Base-by-base conservation (phyloP, 2,329 filamentous ascomycete genomes). In the Trichocomaceae sp. region DNA sequence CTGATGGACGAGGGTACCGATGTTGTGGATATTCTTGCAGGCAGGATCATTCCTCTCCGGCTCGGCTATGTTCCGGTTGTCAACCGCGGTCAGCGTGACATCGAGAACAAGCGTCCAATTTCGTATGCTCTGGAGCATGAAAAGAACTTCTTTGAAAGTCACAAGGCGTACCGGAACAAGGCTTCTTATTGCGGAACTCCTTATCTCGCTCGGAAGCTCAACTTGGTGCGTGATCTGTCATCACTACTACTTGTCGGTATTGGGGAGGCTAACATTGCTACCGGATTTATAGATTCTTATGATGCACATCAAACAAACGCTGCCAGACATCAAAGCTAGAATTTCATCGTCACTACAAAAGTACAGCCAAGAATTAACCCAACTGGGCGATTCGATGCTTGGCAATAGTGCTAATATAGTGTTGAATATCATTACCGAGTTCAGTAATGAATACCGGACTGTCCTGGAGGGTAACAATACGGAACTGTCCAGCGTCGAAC, bases 241-340 rank as follows among this genome's bases (percentile, higher is more conserved):
- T 19, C 20, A 17, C 13, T 8, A 5, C 17, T 5, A 2, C 2
- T 9, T 10, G 9, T 13, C 31, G 13, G 13, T 48, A 20, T 29
- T 26, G n/a, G 4, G 17, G 52, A 26, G 17, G 23, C 31, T 37
- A 12, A 47, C 39, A 15, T 31, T 15, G n/a, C 35, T 53, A 22
- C 20, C n/a, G 37, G 31, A 35, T 8, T 31, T 49, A 13, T 66
- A 83, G 80, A 97, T 99, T 68, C 82, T 99, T 63, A 97, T 99
- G 92, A 99, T 99, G 93, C 93, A 99, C 78, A 99, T 99, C 79
- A 99, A 99, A 77, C 92, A 99, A 77, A 99, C 93, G 1, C 82
- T 99, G 13, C 93, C 93, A 41, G 93, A 99, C 69, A 99, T 99
- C 79, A 99, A 99, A 77, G 90, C 88, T 13, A 87, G 95, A 60